phyloP scores from a whole-genome alignment of 306 rosid genomes.

The Biancaea sappan region DNA sequence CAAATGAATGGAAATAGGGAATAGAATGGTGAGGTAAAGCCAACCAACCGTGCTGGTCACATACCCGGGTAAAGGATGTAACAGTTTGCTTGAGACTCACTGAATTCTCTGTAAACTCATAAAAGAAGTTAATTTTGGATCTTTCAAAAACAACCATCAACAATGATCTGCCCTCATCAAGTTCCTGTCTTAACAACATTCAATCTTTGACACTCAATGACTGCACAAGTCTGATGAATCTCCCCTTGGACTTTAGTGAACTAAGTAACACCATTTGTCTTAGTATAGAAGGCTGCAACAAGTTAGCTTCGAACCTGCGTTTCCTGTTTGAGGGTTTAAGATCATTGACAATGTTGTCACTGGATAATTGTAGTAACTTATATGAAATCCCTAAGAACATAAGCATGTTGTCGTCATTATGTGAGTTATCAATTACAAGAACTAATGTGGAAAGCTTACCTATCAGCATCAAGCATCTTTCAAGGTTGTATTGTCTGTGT shows the following conservation, averaged over 20 bases:
- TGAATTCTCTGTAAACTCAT: neutral
- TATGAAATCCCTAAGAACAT: neutral
- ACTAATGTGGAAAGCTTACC: neutral
- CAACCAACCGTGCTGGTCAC: too few relatives aligned
- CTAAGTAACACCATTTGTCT: neutral
- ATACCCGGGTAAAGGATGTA: too few relatives aligned
- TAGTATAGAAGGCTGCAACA: neutral
- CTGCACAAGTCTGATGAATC: neutral
- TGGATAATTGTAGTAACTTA: neutral
- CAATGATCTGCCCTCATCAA: neutral
- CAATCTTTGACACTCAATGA: neutral
- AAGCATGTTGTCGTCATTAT: neutral
- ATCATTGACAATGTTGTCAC: neutral
- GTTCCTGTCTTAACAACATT: neutral
- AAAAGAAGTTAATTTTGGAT: neutral
- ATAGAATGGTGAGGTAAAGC: too few relatives aligned
- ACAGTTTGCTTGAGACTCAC: neutral
- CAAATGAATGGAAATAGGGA: too few relatives aligned
- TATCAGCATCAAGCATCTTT: neutral
- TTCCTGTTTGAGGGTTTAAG: neutral
- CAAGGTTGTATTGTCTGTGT: neutral
- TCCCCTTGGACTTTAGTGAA: neutral
- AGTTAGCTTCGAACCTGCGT: neutral
- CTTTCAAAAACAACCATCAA: neutral
- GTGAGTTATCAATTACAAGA: neutral